Evolutionary conservation across 805 yeast genomes (phyloP), one percentile per base, ranked within the genome.

Genomic region (Lachancea cidri): DNA sequence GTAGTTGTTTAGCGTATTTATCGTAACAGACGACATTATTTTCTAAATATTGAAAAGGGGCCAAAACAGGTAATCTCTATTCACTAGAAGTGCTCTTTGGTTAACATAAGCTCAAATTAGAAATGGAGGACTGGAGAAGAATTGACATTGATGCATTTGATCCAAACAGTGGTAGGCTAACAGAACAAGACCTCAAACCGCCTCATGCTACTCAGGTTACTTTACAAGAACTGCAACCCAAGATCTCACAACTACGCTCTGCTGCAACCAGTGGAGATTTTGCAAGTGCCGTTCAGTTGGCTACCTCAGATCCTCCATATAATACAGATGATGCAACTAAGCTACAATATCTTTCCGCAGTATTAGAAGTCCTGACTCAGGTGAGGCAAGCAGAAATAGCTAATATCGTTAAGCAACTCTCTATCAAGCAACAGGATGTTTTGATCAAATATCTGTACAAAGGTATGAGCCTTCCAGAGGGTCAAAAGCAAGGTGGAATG

Each of bases 101-200:
- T 19, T 25, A 25, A 25, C 38, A 25, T 25, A 29, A 31, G n/a
- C 5, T 16, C 7, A 33, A 32, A 11, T 34, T 15, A 35, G 44
- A 29, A 36, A 76, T 78, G 78, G 81, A 76, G 46, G 88, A 83
- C 58, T 85, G 95, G 95, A 83, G 98, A 76, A 80, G 93, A 74
- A 86, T 91, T 53, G 96, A 93, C 62, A 81, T 93, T 40, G 98
- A 93, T 64, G 85, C 87, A 14, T 80, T 79, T 50, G 96, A 89
- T 58, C 85, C 95, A 3, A 96, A 89, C 35, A 76, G 74, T 52
- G 69, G 68, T 14, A 79, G 77, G 54, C 64, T 85, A 47, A 71
- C 81, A 24, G 71, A 72, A 34, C 78, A 74, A 50, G 91, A 85
- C 38, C 71, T 86, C 54, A 65, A 74, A 16, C 77, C 76, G 9